Base-by-base conservation (phyloP, 169 alveolate species). In the Babesia divergens region DNA sequence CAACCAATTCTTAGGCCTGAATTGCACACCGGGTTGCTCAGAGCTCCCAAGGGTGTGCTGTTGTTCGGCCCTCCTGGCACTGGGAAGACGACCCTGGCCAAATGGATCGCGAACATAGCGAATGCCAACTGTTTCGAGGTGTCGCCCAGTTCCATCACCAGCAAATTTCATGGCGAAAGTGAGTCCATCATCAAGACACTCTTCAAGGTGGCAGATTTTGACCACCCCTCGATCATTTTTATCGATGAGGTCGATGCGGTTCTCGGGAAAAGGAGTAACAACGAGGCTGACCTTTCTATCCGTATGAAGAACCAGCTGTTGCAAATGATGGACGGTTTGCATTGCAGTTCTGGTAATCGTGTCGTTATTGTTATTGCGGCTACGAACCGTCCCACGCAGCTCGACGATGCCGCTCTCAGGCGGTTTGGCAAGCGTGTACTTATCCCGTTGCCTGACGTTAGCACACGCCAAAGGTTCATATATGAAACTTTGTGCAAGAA, bases 351-450 rank as follows among this genome's bases (percentile, higher is more conserved):
- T 43, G 90, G 86, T 32, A 53, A 53, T 24, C 87, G 89, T 6
- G 86, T 90, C 46, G 91, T 91, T 22, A 92, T 93, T 22, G 95
- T 95, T 34, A 89, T 93, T 28, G 98, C 96, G 3, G 98, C 98
- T 13, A 95, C 98, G 2, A 95, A 95, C 74, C 85, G 98, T 47
- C 98, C 98, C 2, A 95, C 89, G 76, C 95, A 93, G 94, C 84
- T 95, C 35, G 98, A 94, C 84, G 98, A 93, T 77, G 99, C 98
- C 28, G 98, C 96, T 16, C 83, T 96, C n/a, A 82, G 98, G 68
- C 82, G 98, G 49, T 84, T 96, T 56, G 84, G 93, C 44, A 95
- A 93, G 77, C 82, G 98, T 47, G 92, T 95, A 6, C 92, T 93
- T 76, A 91, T 94, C 22, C 97, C 97, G 14, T 90, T 94, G 20